Base-by-base conservation (phyloP, 495 filamentous ascomycete species). In the Trichoderma gamsii region DNA sequence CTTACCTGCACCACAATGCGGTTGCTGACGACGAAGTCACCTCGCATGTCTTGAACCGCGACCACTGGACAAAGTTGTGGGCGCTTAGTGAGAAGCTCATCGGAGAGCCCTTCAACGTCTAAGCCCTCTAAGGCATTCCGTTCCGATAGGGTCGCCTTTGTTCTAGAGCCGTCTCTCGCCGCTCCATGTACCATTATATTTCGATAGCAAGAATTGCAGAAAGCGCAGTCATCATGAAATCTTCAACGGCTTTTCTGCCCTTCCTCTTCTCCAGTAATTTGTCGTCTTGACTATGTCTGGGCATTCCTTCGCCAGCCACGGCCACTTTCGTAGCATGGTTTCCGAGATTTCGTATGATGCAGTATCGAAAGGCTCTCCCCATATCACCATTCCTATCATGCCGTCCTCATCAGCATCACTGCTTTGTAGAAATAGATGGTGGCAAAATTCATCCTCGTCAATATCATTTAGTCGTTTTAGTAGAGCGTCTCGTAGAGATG, bases 51-150 rank as follows among this genome's bases (percentile, higher is more conserved):
- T 32, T 61, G 27, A 61, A 61, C 27, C 56, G 13, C 8, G 27
- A 61, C 16, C 29, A 61, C 25, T 61, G 56, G 56, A 15, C 25
- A 12, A 61, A 32, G 56, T 11, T 61, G 56, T 61, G 56, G 56
- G 56, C 27, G 23, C 56, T 61, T 61, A 61, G 56, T 21, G 56
- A 61, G 56, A 61, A 32, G 56, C 56, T 61, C 56, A 61, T 61
- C 56, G 56, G 56, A 32, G 56, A 61, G 56, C 56, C 56, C 25
- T 61, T 61, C 12, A 9, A 23, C 56, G 12, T 61, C 56, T 61
- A 61, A 25, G 13, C 56, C 2, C 27, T 12, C n/a, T 3, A 13
- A 12, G 11, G 16, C 25, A 9, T 16, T 32, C 21, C 25, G 29
- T 16, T 32, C 44, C 35, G 8, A 38, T 38, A 38, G 35, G 35